Evolutionary conservation across 2,329 filamentous ascomycete species (phyloP).

Genomic region (Hypoxylon rubiginosum): DNA sequence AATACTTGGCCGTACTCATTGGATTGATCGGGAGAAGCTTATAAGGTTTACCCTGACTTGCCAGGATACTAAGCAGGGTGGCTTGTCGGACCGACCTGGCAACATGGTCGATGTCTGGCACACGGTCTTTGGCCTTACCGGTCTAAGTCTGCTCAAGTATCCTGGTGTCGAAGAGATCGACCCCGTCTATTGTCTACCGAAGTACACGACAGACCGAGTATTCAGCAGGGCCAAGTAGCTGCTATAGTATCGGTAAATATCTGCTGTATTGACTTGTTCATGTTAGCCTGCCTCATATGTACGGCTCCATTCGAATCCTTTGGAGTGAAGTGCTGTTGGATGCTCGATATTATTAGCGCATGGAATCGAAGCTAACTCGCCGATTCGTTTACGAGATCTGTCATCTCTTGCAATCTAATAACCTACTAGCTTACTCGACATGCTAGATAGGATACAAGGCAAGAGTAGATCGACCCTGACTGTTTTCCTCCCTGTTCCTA

Average conservation of each 20-base stretch:
- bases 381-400: background rate
- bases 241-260: background rate
- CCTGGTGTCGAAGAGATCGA: slow-evolving; percentile 84
- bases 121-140: slow-evolving; percentile 89
- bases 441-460: slow-evolving; percentile 78
- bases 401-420: slow-evolving; percentile 78
- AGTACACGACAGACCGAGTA: slow-evolving; percentile 72
- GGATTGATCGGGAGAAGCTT: slow-evolving; percentile 90
- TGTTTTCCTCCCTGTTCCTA: slow-evolving; percentile 1
- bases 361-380: background rate
- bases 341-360: background rate
- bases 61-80: slow-evolving; percentile 87
- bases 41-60: slow-evolving; percentile 86
- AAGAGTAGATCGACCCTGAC: slow-evolving; percentile 67
- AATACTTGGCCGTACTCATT: slow-evolving; percentile 89
- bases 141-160: slow-evolving; percentile 85
- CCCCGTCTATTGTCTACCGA: slow-evolving; percentile 88
- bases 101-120: slow-evolving; percentile 99
- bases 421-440: slow-evolving; percentile 64
- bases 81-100: slow-evolving; percentile 89
- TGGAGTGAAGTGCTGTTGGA: background rate
- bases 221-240: slow-evolving; percentile 58
- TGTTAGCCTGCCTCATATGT: slow-evolving; percentile 2
- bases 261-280: background rate
- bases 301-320: background rate